Percentiles rank a stretch among this genome's conserved stretches.
Evolutionary conservation across 1,284 basidiomycete genomes (phyloP).

Genomic region (Fomes fomentarius): DNA sequence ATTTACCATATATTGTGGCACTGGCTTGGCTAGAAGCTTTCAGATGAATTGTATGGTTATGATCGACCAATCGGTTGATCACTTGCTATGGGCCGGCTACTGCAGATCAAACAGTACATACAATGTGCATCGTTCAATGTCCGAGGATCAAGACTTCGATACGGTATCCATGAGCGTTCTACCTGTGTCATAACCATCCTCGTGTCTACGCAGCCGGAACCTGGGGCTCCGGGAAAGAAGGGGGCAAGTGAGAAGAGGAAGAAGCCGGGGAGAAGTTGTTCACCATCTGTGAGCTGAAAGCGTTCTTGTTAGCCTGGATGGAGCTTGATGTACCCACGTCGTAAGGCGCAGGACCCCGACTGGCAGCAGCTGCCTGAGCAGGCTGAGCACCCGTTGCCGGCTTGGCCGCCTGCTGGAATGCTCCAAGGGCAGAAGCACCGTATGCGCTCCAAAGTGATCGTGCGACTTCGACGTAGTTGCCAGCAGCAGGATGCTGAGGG

Average conservation of each 20-base stretch:
- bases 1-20: too few species aligned
- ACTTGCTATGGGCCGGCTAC: too few species aligned
- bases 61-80: too few species aligned
- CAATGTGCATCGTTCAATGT: background rate
- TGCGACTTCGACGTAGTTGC: conserved; percentile 18
- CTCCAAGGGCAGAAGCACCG: conserved; percentile 22
- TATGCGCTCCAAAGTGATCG: conserved; percentile 22
- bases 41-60: background rate
- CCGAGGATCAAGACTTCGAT: background rate
- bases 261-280: conserved; percentile 22
- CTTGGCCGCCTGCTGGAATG: conserved; percentile 20
- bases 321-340: conserved; percentile 22
- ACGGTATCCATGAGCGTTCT: background rate
- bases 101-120: too few species aligned
- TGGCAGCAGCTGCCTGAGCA: conserved; percentile 1
- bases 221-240: conserved; percentile 24
- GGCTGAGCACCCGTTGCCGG: conserved; percentile 19
- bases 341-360: conserved; percentile 14
- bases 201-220: conserved; percentile 11
- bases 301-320: conserved; percentile 18
- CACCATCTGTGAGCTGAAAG: conserved; percentile 24
- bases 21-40: background rate
- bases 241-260: conserved; percentile 11
- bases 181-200: background rate
- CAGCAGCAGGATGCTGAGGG: conserved; percentile 5